Percentiles rank a stretch among this genome's conserved stretches.
These are phyloP conservation scores for Kodamaea restingae DNA, from an alignment of 805 yeast genomes.

Conservation along the genomic window DNA sequence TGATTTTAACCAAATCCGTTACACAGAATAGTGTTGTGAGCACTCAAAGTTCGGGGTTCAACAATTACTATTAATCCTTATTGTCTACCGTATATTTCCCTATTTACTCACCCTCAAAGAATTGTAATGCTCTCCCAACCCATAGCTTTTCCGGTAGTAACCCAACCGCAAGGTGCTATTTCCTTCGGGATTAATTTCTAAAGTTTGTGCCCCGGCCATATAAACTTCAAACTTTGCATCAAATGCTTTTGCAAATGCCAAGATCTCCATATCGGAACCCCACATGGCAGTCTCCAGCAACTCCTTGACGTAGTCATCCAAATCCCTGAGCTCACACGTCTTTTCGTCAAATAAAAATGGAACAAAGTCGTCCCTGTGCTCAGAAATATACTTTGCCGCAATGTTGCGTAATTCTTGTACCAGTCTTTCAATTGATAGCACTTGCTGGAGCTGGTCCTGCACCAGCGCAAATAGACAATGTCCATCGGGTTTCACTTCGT, in stretches of 20 bases:
- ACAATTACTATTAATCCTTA: no score
- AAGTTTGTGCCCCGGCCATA: constrained; percentile 71
- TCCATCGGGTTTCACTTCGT: constrained; percentile 86
- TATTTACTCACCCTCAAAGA: constrained; percentile 37
- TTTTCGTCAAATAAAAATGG: constrained; percentile 84
- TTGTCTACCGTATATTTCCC: no score
- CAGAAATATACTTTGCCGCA: constrained; percentile 65
- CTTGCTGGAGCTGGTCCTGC: constrained; percentile 62
- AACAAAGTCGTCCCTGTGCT: constrained; percentile 62
- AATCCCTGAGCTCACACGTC: constrained; percentile 58
- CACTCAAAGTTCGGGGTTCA: no score
- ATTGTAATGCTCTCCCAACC: constrained; percentile 94
- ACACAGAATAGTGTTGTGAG: no score
- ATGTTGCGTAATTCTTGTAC: constrained; percentile 55
- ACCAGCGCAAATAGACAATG: constrained; percentile 89
- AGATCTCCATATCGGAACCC: constrained; percentile 94
- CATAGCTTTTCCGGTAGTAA: constrained; percentile 78
- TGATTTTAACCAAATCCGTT: no score
- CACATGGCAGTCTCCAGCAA: constrained; percentile 80
- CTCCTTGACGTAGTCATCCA: constrained; percentile 64
- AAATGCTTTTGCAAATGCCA: constrained; percentile 72
- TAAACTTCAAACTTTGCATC: constrained; percentile 71
- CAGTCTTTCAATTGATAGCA: constrained; percentile 40
- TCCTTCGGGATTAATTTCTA: constrained; percentile 56
- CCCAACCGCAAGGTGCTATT: constrained; percentile 55